Evolutionary conservation across 2,329 filamentous ascomycete species (phyloP), one percentile per base, ranked within the genome.

Genomic region (Calonectria pseudoreteaudii): DNA sequence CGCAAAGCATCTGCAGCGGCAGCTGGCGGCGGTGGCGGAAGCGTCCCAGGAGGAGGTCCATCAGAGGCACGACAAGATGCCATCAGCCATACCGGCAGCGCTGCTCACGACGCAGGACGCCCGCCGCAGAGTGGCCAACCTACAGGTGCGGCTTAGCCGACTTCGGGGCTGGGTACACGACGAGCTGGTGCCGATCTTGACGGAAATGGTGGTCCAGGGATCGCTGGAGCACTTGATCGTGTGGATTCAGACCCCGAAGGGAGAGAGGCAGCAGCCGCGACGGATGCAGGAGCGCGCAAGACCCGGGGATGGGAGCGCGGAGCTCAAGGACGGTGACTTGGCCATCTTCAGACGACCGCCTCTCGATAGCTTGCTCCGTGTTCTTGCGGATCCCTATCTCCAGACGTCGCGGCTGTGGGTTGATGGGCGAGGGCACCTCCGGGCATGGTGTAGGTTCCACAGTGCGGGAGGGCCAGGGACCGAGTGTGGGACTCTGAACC

Each of bases 351-450:
- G 74, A n/a, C 79, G 79, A 53, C 78, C 81, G 28, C 78, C 84
- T 78, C 70, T 84, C 30, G 78, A 77, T 70, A 82, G 84, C 3
- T 75, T 89, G 11, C 76, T 89, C 58, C 80, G 81, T 66, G 78
- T 89, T 23, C 77, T 90, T 68, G 80, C 83, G 52, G 87, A 89
- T 71, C 87, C 88, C 62, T 85, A 88, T 60, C 80, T 89, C 44
- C 80, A 86, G 62, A 82, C 75, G 52, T 86, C 84, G 18, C 81
- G 84, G 70, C 76, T 89, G 34, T 80, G 80, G 75, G 83, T 87
- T 49, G 82, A 82, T 68, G 78, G 78, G 26, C 77, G 78, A n/a
- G 78, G 76, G 50, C 87, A 88, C 74, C 80, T 81, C 66, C 72
- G 76, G 26, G 78, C 84, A 2, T 87, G 86, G 83, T 88, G 87